Evolutionary conservation across 805 yeast species (phyloP).

Genomic region (Yarrowia sp.): DNA sequence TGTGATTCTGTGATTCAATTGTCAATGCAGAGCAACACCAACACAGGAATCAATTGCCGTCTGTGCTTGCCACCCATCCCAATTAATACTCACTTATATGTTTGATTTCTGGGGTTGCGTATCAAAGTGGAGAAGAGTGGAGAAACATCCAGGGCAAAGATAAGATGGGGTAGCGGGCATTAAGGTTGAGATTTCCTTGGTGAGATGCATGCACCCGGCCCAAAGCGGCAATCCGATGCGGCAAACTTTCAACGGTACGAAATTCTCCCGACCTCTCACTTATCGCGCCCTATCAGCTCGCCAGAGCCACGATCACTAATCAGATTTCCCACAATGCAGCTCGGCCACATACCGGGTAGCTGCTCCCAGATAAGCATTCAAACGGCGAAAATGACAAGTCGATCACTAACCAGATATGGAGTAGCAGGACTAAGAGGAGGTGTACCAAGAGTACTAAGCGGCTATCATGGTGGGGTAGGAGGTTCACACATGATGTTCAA

Average conservation of each 20-base stretch:
- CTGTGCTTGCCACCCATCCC: too few relatives aligned
- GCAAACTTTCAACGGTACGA: conserved; percentile 27
- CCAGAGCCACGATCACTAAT: conserved; percentile 11
- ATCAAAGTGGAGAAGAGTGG: conserved; percentile 1
- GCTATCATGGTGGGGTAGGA: neutral
- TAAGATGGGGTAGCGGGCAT: conserved; percentile 12
- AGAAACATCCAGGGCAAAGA: conserved; percentile 37
- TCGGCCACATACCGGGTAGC: neutral
- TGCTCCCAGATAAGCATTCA: too few relatives aligned
- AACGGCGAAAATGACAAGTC: too few relatives aligned
- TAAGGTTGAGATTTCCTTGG: neutral
- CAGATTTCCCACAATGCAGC: conserved; percentile 4
- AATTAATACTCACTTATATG: conserved; percentile 25
- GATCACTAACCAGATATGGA: conserved; percentile 12
- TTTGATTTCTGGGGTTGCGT: neutral
- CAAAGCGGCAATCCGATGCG: conserved; percentile 22
- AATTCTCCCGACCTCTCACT: neutral
- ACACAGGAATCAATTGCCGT: too few relatives aligned
- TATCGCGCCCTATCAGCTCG: conserved; percentile 16
- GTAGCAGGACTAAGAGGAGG: too few relatives aligned
- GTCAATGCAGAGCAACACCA: too few relatives aligned
- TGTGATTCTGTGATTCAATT: too few relatives aligned
- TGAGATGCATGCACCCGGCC: neutral
- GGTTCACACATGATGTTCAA: too few relatives aligned
- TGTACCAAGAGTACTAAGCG: neutral